A percentile compares a stretch with the other conserved stretches of the same genome.
These are phyloP conservation scores for Heimioporus sp. DNA, from an alignment of 768 basidiomycete species.

Conservation along the genomic window DNA sequence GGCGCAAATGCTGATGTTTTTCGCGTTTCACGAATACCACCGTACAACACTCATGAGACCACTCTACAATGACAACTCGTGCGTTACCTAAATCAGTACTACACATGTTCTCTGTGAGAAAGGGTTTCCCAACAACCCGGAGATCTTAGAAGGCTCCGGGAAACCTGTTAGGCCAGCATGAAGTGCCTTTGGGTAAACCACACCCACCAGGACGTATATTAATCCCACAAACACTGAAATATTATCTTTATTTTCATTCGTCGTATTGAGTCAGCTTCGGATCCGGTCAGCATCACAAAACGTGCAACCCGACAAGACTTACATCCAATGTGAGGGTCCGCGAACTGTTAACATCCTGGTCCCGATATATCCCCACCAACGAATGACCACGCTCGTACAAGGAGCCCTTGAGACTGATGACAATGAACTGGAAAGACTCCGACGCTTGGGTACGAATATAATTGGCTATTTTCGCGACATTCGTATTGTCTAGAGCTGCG, in stretches of 20 bases:
- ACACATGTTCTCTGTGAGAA: no score
- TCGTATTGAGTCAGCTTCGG: constrained; percentile 29
- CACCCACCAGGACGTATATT: no score
- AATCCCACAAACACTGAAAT: no score
- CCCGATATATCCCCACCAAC: constrained; percentile 90
- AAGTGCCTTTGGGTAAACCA: no score
- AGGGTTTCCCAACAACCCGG: no score
- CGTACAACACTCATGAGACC: no score
- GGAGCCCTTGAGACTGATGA: constrained; percentile 94
- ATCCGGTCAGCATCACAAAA: constrained; percentile 6
- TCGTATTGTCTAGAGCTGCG: constrained; percentile 97
- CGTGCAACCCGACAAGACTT: constrained; percentile 20
- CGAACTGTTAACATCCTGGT: constrained; percentile 92
- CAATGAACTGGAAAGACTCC: constrained; percentile 89
- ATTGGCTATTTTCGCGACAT: constrained; percentile 92
- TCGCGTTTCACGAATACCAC: no score
- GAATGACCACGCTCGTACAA: constrained; percentile 89
- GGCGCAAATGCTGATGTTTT: no score
- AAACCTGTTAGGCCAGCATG: no score
- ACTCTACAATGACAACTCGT: no score
- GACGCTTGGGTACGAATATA: constrained; percentile 89
- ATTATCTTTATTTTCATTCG: constrained; percentile 14
- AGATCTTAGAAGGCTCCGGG: no score
- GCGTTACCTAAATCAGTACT: no score
- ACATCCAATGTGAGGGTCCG: constrained; percentile 90